Conservation (phyloP, 345 rosid species). For the Brassica rapa region DNA sequence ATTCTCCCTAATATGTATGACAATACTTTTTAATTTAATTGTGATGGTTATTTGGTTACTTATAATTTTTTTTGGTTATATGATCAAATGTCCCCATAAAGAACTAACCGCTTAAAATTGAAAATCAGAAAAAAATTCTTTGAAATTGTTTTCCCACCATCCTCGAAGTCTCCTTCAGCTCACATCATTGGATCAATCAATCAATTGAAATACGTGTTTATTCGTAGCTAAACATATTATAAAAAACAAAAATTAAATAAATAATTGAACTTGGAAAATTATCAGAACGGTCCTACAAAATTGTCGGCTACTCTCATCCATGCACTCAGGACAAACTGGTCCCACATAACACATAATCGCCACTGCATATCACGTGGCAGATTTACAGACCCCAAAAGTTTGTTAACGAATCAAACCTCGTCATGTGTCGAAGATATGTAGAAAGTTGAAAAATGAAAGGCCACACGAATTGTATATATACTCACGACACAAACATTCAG, state of each 20-base stretch:
- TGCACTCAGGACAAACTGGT: conserved; percentile 28
- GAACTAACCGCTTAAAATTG: neutral
- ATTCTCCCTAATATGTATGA: no score
- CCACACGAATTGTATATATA: conserved; percentile 32
- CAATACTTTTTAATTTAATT: no score
- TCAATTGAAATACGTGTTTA: conserved; percentile 1
- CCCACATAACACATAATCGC: conserved; percentile 22
- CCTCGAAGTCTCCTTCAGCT: conserved; percentile 14
- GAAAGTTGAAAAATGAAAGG: conserved; percentile 7
- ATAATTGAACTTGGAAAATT: conserved; percentile 5
- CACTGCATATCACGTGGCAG: conserved; percentile 31
- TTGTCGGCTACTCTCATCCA: conserved; percentile 37
- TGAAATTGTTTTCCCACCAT: neutral
- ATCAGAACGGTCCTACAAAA: conserved; percentile 32
- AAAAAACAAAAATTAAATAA: neutral
- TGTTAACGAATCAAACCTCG: neutral
- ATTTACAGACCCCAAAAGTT: neutral
- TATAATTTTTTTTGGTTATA: no score
- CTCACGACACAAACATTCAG: conserved; percentile 2
- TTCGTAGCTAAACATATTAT: neutral
- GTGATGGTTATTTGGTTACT: no score
- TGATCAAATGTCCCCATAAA: no score
- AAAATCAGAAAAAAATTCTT: neutral
- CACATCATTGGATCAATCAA: conserved; percentile 24
- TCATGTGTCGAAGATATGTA: conserved; percentile 9